phyloP scores from a whole-genome alignment of 805 yeast genomes.

The Saturnispora diversa region DNA sequence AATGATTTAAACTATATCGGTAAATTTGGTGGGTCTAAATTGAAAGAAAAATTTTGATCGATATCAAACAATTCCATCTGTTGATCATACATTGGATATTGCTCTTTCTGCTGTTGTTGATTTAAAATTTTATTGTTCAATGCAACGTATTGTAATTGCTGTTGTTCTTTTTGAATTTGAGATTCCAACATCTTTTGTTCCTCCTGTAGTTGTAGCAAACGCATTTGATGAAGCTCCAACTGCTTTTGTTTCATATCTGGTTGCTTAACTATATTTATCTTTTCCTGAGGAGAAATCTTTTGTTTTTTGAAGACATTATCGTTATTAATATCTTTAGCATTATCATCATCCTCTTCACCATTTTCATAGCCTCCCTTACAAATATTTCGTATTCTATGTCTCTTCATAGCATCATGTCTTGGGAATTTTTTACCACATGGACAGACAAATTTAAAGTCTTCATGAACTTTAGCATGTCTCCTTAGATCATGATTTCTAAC shows the following conservation, averaged over 20 bases:
- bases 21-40: slow-evolving; percentile 5
- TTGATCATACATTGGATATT: not conserved
- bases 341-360: slow-evolving; percentile 19
- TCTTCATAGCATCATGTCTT: slow-evolving; percentile 77
- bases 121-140: not conserved
- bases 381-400: slow-evolving; percentile 72
- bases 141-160: slow-evolving; percentile 7
- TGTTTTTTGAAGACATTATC: too few species aligned
- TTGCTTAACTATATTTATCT: slow-evolving; percentile 3
- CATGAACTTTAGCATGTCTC: slow-evolving; percentile 83
- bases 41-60: slow-evolving; percentile 8
- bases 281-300: slow-evolving; percentile 13
- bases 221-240: slow-evolving; percentile 5
- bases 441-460: slow-evolving; percentile 63
- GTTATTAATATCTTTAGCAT: too few species aligned
- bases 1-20: not conserved
- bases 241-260: not conserved
- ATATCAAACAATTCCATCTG: slow-evolving; percentile 8
- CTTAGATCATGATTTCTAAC: slow-evolving; percentile 93
- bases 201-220: slow-evolving; percentile 4
- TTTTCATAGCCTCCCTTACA: slow-evolving; percentile 64
- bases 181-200: slow-evolving; percentile 8
- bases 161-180: slow-evolving; percentile 7
- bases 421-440: slow-evolving; percentile 93
- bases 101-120: slow-evolving; percentile 1